These are phyloP conservation scores for Trichoderma sp. DNA, from an alignment of 2,329 filamentous ascomycete genomes.

Conservation along the genomic window DNA sequence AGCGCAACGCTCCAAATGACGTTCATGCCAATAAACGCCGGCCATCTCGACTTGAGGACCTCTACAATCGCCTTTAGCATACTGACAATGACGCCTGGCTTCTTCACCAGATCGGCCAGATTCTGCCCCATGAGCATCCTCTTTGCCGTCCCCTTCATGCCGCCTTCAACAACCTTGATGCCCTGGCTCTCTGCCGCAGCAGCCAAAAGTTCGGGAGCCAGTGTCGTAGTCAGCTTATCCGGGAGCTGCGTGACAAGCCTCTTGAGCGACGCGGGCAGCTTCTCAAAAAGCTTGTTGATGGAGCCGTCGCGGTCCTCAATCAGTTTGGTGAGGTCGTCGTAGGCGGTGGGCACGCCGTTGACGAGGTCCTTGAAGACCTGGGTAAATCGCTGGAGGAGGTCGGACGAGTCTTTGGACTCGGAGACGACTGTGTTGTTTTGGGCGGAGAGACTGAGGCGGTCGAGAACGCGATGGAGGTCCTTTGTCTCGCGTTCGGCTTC, in stretches of 20 bases:
- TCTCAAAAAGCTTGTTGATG: slow-evolving; percentile 63
- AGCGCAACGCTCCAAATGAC: slow-evolving; percentile 87
- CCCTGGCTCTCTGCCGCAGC: slow-evolving; percentile 76
- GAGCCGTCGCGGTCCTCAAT: slow-evolving; percentile 64
- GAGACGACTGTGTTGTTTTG: slow-evolving; percentile 85
- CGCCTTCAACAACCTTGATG: slow-evolving; percentile 58
- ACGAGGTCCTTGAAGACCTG: slow-evolving; percentile 89
- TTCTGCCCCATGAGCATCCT: slow-evolving; percentile 72
- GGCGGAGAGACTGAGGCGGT: slow-evolving; percentile 80
- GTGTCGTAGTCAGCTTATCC: slow-evolving; percentile 72
- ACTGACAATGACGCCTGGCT: slow-evolving; percentile 81
- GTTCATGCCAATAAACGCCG: slow-evolving; percentile 88
- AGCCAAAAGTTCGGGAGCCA: slow-evolving; percentile 83
- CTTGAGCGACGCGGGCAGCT: slow-evolving; percentile 78
- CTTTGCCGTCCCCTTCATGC: slow-evolving; percentile 65
- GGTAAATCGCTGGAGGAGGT: slow-evolving; percentile 82
- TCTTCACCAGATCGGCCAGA: slow-evolving; percentile 78
- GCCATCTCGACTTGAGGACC: slow-evolving; percentile 84
- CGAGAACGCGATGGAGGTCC: slow-evolving; percentile 79
- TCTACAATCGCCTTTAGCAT: slow-evolving; percentile 91
- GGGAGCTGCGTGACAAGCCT: slow-evolving; percentile 86
- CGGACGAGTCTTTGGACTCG: slow-evolving; percentile 80
- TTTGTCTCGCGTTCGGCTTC: slow-evolving; percentile 60
- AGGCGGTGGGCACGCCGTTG: slow-evolving; percentile 91
- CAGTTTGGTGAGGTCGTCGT: slow-evolving; percentile 75